A percentile compares a stretch with the other conserved stretches of the same genome.
Conservation (phyloP, 257 asterid genomes). For the Mentha longifolia region DNA sequence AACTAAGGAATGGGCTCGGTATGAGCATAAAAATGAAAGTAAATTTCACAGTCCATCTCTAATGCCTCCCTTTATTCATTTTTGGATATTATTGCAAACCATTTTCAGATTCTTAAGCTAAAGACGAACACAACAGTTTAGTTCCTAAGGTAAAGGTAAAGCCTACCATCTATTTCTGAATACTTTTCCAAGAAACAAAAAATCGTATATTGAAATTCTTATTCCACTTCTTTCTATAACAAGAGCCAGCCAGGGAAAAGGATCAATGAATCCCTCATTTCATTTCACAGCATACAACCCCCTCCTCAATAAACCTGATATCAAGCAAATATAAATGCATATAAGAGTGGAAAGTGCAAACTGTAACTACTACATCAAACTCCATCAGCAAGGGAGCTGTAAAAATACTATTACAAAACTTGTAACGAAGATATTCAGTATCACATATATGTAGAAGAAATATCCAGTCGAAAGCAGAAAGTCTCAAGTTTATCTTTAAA, state of each 20-base stretch:
- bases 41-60: background rate
- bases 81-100: background rate
- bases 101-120: background rate
- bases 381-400: background rate
- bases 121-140: background rate
- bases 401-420: too few species aligned
- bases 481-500: constrained; percentile 19
- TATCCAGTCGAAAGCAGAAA: constrained; percentile 35
- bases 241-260: constrained; percentile 12
- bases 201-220: background rate
- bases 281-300: too few species aligned
- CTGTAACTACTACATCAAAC: background rate
- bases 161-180: background rate
- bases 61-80: background rate
- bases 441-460: constrained; percentile 10
- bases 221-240: background rate
- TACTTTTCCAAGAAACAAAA: background rate
- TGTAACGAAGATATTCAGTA: constrained; percentile 19
- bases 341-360: background rate
- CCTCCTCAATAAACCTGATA: constrained; percentile 2
- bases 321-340: constrained; percentile 5
- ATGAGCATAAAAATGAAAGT: background rate
- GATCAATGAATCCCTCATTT: too few species aligned
- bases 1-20: background rate
- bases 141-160: background rate